Percentiles rank a stretch among this genome's conserved stretches.
These are phyloP conservation scores for Rhytidiadelphus loreus DNA, from an alignment of 225 moss, liverwort and hornwort species.

Conservation along the genomic window DNA sequence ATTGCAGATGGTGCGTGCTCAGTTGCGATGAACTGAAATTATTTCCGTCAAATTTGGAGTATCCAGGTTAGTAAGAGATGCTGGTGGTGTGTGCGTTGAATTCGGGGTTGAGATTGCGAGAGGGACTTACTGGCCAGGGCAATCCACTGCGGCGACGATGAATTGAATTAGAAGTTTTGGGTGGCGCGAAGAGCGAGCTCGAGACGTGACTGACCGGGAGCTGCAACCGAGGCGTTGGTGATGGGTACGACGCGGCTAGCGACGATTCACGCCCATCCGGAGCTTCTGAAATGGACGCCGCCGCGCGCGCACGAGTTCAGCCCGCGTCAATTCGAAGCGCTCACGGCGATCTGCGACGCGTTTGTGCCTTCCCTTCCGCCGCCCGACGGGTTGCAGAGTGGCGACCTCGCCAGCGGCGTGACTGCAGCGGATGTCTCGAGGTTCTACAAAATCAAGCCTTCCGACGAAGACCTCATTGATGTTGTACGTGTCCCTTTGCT, in stretches of 20 bases:
- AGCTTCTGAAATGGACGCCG: constrained; percentile 23
- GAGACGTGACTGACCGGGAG: neutral
- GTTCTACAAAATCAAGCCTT: constrained; percentile 15
- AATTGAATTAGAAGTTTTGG: neutral
- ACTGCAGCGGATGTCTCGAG: constrained; percentile 16
- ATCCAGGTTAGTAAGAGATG: neutral
- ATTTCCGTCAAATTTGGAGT: neutral
- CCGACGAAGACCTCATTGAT: constrained; percentile 30
- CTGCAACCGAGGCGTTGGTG: neutral
- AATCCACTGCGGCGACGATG: neutral
- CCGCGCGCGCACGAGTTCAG: constrained; percentile 14
- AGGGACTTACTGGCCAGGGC: too few relatives aligned
- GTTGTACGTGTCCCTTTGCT: constrained; percentile 7
- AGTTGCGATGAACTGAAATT: neutral
- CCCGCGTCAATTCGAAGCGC: constrained; percentile 1
- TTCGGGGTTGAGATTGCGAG: neutral
- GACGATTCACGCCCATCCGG: constrained; percentile 19
- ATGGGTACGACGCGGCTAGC: neutral
- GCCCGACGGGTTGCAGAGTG: neutral
- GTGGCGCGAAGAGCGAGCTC: neutral
- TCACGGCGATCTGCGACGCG: constrained; percentile 28
- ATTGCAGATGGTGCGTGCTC: neutral
- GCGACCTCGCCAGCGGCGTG: constrained; percentile 11
- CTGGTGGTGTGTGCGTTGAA: neutral
- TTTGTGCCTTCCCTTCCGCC: constrained; percentile 26